Evolutionary conservation across 257 asterid genomes (phyloP).

Genomic region (Euphrasia confusa): DNA sequence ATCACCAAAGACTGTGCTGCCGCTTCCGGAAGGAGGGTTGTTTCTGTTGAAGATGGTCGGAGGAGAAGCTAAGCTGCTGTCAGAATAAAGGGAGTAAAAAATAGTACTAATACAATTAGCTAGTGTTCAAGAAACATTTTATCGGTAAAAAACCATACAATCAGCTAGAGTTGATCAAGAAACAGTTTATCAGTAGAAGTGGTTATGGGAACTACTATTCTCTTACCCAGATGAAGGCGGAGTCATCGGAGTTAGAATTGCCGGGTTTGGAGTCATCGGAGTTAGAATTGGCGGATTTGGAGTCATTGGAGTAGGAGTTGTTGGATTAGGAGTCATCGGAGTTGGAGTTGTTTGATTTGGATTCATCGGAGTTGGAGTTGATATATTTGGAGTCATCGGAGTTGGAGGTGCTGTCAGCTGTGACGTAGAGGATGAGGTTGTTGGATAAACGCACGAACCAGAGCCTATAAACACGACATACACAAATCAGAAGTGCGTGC

Average conservation of each 20-base stretch:
- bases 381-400: constrained; percentile 10
- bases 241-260: constrained; percentile 14
- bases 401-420: constrained; percentile 15
- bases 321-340: neutral
- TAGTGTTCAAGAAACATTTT: neutral
- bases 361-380: neutral
- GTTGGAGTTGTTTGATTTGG: neutral
- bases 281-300: constrained; percentile 39
- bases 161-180: neutral
- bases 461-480: constrained; percentile 36
- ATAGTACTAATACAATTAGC: neutral
- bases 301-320: constrained; percentile 17
- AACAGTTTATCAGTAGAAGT: neutral
- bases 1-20: constrained; percentile 38
- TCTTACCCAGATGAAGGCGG: constrained; percentile 55
- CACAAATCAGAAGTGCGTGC: constrained; percentile 6
- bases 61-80: constrained; percentile 46
- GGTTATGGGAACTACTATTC: constrained; percentile 7
- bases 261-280: neutral
- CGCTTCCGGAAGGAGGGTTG: constrained; percentile 44
- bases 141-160: neutral
- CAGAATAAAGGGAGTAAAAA: neutral
- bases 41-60: constrained; percentile 44
- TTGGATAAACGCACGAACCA: constrained; percentile 54
- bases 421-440: constrained; percentile 39